Base-by-base conservation (phyloP, 345 rosid genomes). In the Litchi chinensis region DNA sequence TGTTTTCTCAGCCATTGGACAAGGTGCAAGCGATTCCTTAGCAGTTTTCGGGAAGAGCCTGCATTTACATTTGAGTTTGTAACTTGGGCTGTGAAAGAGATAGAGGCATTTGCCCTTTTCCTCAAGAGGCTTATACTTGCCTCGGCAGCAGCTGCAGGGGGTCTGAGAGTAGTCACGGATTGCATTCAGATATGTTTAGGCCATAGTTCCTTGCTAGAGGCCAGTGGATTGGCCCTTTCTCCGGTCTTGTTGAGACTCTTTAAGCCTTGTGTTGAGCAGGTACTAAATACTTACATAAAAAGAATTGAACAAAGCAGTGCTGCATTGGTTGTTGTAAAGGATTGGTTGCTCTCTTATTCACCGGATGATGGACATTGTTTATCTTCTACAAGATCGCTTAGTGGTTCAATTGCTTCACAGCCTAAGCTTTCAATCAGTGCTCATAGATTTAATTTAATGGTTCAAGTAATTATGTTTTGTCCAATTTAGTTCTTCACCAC, bases 41-140 rank as follows among this genome's bases (percentile, higher is more conserved):
- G 87, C 94, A 9, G 93, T 90, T 69, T 93, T 91, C 19, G 93
- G 95, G 92, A 92, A 82, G 98, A 95, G 74, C 90, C 95, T 18
- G 90, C 98, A 10, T 92, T 87, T 76, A 78, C 93, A 10, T 95
- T 97, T 0, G 98, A 95, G 89, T 94, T 95, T 44, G 97, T 95
- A 50, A 91, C 99, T 70, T 95, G 98, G 99, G 94, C 97, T 41
- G 97, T 92, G 64, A 93, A 89, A 82, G 90, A 91, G 85, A 89
- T 91, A 0, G 95, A 92, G 66, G 78, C 78, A 0, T 89, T 89
- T 22, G 92, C 95, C 75, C 79, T 83, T 73, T 84, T 93, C 59
- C 83, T 92, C 5, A 87, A 93, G 85, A 85, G 91, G 76, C 93
- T 91, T 69, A 88, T 90, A 50, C 59, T 95, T 44, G 98, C 95